Evolutionary conservation across 73 alveolate genomes (phyloP).

Genomic region (Symbiodinium natans): DNA sequence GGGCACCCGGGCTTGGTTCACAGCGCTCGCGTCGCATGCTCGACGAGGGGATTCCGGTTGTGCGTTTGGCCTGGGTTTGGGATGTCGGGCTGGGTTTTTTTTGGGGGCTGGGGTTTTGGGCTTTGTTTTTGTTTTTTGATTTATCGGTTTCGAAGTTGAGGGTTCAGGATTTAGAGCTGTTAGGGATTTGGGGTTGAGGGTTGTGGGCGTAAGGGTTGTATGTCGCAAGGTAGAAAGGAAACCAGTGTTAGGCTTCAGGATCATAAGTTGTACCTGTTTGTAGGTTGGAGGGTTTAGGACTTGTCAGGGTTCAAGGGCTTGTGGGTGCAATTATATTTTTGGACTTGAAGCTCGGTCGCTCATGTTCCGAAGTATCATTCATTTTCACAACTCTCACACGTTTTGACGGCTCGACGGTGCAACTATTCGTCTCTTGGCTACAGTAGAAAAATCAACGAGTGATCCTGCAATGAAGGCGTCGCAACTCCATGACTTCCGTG

Average conservation of each 20-base stretch:
- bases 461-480: no score
- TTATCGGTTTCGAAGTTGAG: not conserved
- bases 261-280: not conserved
- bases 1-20: conserved; percentile 6
- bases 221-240: not conserved
- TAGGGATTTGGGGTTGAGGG: not conserved
- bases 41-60: not conserved
- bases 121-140: not conserved
- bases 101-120: not conserved
- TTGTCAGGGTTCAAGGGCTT: not conserved
- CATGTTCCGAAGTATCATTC: no score
- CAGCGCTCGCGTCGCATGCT: no score
- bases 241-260: not conserved
- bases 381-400: no score
- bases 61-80: not conserved
- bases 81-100: not conserved
- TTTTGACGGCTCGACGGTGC: no score
- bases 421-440: no score
- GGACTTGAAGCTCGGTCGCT: no score
- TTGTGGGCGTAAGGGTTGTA: not conserved
- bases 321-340: not conserved
- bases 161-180: not conserved
- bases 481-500: conserved; percentile 66
- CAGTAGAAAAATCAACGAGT: no score
- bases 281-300: not conserved